Evolutionary conservation across 371 early-diverging fungal species (phyloP).

Genomic region (Mucor racemosus): DNA sequence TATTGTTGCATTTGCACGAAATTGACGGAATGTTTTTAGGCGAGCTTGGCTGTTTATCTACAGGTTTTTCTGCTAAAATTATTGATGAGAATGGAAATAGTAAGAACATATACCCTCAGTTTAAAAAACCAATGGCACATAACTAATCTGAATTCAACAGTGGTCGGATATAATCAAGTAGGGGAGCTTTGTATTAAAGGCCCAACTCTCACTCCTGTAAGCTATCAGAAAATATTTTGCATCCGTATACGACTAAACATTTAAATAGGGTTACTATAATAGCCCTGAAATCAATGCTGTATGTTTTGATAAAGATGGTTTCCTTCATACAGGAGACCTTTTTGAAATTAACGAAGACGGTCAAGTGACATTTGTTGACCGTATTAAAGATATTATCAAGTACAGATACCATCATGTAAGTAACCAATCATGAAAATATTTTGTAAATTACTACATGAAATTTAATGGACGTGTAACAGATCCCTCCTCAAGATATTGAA

Average conservation of each 20-base stretch:
- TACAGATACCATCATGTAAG: slow-evolving; percentile 35
- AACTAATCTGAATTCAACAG: not conserved
- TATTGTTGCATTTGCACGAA: not conserved
- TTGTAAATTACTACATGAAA: not conserved
- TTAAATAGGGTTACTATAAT: slow-evolving; percentile 57
- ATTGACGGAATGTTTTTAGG: not conserved
- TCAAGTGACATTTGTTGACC: slow-evolving; percentile 60
- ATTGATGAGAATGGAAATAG: slow-evolving; percentile 66
- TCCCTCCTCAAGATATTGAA: slow-evolving; percentile 17
- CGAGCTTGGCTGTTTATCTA: slow-evolving; percentile 30
- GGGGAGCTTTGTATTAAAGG: slow-evolving; percentile 84
- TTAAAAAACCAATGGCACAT: not conserved
- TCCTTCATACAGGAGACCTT: slow-evolving; percentile 81
- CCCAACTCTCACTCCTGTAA: slow-evolving; percentile 73
- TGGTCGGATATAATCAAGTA: slow-evolving; percentile 31
- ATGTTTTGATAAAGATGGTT: slow-evolving; percentile 66
- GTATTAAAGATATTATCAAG: slow-evolving; percentile 71
- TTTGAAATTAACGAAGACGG: slow-evolving; percentile 56
- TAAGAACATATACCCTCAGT: slow-evolving; percentile 13
- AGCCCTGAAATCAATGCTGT: slow-evolving; percentile 59
- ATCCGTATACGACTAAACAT: not conserved
- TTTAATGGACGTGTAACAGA: not conserved
- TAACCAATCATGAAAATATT: not conserved
- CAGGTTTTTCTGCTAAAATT: slow-evolving; percentile 73
- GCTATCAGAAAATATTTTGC: not conserved